Conservation (phyloP, 176 grass and related monocot species). For the Ampelocalamus luodianensis region DNA sequence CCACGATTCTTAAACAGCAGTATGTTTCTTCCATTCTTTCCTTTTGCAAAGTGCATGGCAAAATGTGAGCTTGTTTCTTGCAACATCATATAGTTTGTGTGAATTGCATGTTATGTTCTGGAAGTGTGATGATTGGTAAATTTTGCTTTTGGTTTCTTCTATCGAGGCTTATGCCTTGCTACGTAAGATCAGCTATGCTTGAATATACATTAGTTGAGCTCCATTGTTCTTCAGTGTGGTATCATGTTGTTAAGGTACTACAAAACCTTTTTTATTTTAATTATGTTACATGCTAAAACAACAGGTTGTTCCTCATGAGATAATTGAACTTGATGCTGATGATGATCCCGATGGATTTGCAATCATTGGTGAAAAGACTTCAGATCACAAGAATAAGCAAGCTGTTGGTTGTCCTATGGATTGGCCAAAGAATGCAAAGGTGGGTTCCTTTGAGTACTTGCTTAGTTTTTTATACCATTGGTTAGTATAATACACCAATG, state of each 20-base stretch:
- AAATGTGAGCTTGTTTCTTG: neutral
- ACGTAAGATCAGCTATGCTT: neutral
- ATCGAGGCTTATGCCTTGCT: slow-evolving; percentile 12
- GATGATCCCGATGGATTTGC: slow-evolving; percentile 55
- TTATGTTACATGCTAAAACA: slow-evolving; percentile 23
- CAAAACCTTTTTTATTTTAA: slow-evolving; percentile 24
- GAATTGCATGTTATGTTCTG: neutral
- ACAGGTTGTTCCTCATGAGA: slow-evolving; percentile 64
- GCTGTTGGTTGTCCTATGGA: slow-evolving; percentile 46
- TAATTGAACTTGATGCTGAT: slow-evolving; percentile 83
- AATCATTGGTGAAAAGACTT: slow-evolving; percentile 52
- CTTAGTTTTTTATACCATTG: neutral
- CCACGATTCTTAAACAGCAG: neutral
- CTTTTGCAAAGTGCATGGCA: slow-evolving; percentile 13
- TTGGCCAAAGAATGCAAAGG: slow-evolving; percentile 56
- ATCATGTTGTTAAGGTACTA: slow-evolving; percentile 22
- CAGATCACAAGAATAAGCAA: slow-evolving; percentile 67
- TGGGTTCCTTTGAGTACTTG: slow-evolving; percentile 36
- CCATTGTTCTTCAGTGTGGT: neutral
- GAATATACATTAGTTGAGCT: neutral
- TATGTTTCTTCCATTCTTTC: slow-evolving; percentile 22
- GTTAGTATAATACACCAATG: slow-evolving; percentile 11
- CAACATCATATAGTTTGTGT: neutral
- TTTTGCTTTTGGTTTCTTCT: slow-evolving; percentile 11
- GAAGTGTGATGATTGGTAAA: neutral